Evolutionary conservation across 768 basidiomycete species (phyloP), one percentile per base, ranked within the genome.

Genomic region (Kwoniella dendrophila): DNA sequence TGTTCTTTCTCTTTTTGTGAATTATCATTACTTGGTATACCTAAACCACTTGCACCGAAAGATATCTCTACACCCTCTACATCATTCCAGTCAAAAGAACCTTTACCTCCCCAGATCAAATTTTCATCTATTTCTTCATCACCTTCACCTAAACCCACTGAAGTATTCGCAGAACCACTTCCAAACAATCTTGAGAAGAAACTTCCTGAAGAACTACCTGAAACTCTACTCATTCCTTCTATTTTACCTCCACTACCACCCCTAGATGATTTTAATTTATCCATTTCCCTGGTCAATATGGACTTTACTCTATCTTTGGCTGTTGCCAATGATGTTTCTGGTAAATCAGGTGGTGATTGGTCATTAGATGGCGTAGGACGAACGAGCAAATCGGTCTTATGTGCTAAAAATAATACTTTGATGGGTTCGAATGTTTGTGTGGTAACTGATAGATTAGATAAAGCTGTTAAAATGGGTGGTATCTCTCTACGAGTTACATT

Each of bases 61-160:
- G 59, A 57, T 4, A 77, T 56, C 29, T 75, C 71, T 1, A 78
- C 72, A 0, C 77, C 77, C 36, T 77, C 77, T 3, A 78, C 68
- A 50, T 78, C 75, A 47, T 71, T 68, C 74, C 74, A 78, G 48
- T 52, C 67, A 48, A 75, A 78, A 3, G 47, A 16, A 0, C 75
- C 77, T 43, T 70, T 73, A 16, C 66, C 72, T 34, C 77, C 77
- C 75, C 75, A 78, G 8, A 78, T 56, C 67, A 75, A 48, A 16
- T 63, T 49, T 64, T 76, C 76, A 32, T 70, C 76, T 41, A 63
- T 58, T 12, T 59, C 72, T 20, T 69, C 66, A 8, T 54, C 64
- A 12, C 43, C 70, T 26, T 56, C 64, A 4, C 20, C 65, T 32
- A 26, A 61, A 12, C 30, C 20, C 8, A 43, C 56, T 26, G 24